A percentile compares a stretch with the other conserved stretches of the same genome.
Conservation (phyloP, 169 alveolate species). For the Plasmodium cynomolgi region DNA sequence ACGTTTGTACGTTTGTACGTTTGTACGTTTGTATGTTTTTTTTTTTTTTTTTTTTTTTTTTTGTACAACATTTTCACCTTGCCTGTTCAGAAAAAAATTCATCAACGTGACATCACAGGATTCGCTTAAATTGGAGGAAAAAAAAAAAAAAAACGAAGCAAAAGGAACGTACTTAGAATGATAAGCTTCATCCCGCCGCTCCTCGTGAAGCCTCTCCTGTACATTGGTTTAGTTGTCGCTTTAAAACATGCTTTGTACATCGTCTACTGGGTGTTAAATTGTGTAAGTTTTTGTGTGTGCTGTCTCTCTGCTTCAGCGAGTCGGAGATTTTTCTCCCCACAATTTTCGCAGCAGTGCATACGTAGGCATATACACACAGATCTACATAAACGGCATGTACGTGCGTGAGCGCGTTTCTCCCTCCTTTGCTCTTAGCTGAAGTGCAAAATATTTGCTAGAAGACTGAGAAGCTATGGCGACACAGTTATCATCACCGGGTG, state of each 20-base stretch:
- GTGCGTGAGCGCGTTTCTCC: not conserved
- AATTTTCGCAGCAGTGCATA: not conserved
- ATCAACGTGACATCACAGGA: not conserved
- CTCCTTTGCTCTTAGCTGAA: constrained; percentile 5
- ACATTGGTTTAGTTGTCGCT: constrained; percentile 48
- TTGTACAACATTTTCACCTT: not conserved
- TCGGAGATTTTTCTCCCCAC: not conserved
- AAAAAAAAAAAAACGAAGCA: constrained; percentile 1
- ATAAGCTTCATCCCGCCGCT: constrained; percentile 5
- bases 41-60: not conserved
- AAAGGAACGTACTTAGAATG: constrained; percentile 7
- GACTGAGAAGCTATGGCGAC: constrained; percentile 75
- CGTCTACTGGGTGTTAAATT: constrained; percentile 36
- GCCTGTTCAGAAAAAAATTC: not conserved
- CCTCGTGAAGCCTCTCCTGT: constrained; percentile 12
- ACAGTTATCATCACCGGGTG: constrained; percentile 82
- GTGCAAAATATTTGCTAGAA: constrained; percentile 12
- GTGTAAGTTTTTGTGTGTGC: constrained; percentile 22
- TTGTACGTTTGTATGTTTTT: not conserved
- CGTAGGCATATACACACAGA: not conserved
- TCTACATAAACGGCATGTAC: not conserved
- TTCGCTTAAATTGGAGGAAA: not conserved
- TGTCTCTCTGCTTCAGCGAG: not conserved
- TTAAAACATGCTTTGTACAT: constrained; percentile 23
- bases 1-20: not conserved